These are phyloP conservation scores for Chrysochromulina parva DNA, from an alignment of 78 protist species.

Conservation along the genomic window DNA sequence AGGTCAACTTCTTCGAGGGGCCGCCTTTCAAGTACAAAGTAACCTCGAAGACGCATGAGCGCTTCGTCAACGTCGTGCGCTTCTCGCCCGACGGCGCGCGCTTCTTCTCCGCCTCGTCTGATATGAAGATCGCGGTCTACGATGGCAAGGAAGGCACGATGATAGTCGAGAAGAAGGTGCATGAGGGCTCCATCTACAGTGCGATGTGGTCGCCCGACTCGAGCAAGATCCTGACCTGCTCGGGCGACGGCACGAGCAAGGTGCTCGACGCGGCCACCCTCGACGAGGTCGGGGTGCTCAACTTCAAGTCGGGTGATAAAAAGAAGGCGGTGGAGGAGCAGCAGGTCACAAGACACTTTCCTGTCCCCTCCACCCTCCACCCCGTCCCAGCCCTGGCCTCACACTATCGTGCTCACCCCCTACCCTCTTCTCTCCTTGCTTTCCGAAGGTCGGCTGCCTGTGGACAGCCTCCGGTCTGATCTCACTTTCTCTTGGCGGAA, in stretches of 20 bases:
- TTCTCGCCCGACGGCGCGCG: slow-evolving; percentile 80
- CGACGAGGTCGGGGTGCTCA: neutral
- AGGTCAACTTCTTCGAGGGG: slow-evolving; percentile 57
- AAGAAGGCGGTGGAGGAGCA: neutral
- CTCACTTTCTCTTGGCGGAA: neutral
- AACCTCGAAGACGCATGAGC: slow-evolving; percentile 36
- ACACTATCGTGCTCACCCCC: too few relatives aligned
- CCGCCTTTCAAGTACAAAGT: slow-evolving; percentile 91
- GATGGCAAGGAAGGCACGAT: slow-evolving; percentile 91
- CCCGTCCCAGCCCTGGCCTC: too few relatives aligned
- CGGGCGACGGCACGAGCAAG: slow-evolving; percentile 85
- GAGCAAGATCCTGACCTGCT: slow-evolving; percentile 69
- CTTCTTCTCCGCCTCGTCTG: slow-evolving; percentile 48
- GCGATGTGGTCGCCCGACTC: slow-evolving; percentile 59
- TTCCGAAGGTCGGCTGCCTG: neutral
- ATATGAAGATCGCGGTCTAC: slow-evolving; percentile 29
- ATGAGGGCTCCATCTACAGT: slow-evolving; percentile 70
- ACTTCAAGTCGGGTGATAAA: too few relatives aligned
- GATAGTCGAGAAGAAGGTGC: slow-evolving; percentile 29
- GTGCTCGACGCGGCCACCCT: neutral
- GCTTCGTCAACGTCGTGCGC: slow-evolving; percentile 81
- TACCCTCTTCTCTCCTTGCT: too few relatives aligned
- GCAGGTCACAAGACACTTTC: neutral
- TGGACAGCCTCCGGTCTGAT: neutral
- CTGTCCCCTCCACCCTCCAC: too few relatives aligned